Conservation (phyloP, 345 rosid genomes). For the Hibiscus syriacus region DNA sequence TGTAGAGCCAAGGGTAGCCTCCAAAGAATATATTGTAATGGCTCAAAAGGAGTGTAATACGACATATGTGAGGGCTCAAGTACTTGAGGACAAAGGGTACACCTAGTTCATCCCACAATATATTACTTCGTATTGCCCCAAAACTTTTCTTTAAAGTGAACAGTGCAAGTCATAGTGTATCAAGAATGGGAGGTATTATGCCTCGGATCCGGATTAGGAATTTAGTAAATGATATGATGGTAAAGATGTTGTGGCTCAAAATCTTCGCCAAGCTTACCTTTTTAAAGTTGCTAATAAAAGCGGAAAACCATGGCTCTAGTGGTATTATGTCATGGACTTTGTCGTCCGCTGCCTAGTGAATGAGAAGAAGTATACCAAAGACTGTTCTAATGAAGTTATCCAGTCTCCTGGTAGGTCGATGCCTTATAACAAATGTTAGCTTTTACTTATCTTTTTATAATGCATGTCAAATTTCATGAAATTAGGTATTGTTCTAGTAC, state of each 20-base stretch:
- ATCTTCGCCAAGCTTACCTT: slow-evolving; percentile 58
- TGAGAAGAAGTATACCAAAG: slow-evolving; percentile 44
- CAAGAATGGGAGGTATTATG: slow-evolving; percentile 63
- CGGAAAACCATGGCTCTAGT: slow-evolving; percentile 67
- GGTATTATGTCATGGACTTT: slow-evolving; percentile 72
- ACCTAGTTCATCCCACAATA: slow-evolving; percentile 62
- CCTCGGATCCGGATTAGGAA: slow-evolving; percentile 68
- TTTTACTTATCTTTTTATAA: neutral
- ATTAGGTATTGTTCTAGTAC: neutral
- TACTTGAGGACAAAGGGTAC: slow-evolving; percentile 55
- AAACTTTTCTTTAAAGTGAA: slow-evolving; percentile 30
- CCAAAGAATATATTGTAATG: too few relatives aligned
- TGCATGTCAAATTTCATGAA: neutral
- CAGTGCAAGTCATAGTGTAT: slow-evolving; percentile 66
- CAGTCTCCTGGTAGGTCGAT: slow-evolving; percentile 43
- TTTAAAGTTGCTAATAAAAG: slow-evolving; percentile 49
- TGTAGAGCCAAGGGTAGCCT: too few relatives aligned
- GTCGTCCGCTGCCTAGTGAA: slow-evolving; percentile 63
- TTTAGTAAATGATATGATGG: slow-evolving; percentile 52
- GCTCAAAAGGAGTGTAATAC: too few relatives aligned
- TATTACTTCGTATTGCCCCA: slow-evolving; percentile 60
- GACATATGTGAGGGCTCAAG: too few relatives aligned
- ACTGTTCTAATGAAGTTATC: slow-evolving; percentile 51
- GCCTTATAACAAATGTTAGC: neutral
- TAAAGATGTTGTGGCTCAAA: slow-evolving; percentile 54